Base-by-base conservation (phyloP, 2,329 filamentous ascomycete species). In the Lasiodiplodia sp. region DNA sequence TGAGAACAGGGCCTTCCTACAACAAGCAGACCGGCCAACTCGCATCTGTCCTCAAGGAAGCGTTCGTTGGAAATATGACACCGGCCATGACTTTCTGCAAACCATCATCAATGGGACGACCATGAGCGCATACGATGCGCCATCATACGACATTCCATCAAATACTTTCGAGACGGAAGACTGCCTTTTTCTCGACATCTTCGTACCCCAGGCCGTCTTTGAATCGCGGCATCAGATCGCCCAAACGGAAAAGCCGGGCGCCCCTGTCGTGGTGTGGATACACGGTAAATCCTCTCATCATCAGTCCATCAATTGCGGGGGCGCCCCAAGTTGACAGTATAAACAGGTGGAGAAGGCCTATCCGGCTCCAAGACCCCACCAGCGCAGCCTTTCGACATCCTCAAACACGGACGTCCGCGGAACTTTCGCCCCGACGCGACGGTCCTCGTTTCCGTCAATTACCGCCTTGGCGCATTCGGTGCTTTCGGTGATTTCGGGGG, bases 401-500 rank as follows among this genome's bases (percentile, higher is more conserved):
- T 84, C 44, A 71, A 53, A 77, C 76, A 14, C 77, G 80, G 21
- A 11, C 18, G 75, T 77, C 21, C 81, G 82, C 16, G 70, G 84
- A 25, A 77, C 84, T 47, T 71, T 77, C 12, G 74, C 6, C 73
- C 73, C 2, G 73, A 79, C 34, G 28, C 28, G 28, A 75, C 85
- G 11, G 79, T 86, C 25, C 82, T 80, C 69, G 84, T 87, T 4
- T 74, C 82, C 4, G 58, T 84, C n/a, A 85, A 85, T 71, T 85
- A 84, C 70, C 77, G 83, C 18, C 75, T 86, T 11, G 84, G 84
- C 1, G 82, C 81, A 7, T 28, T 28, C 28, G 28, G 28, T 28
- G 28, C 28, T 1, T 28, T 28, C 28, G 28, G 28, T 28, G 28
- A 28, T 4, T 83, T 86, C 72, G 84, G 84, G 4, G 86, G 79